phyloP scores from a whole-genome alignment of 768 basidiomycete genomes.

The Leccinum incarnatum region DNA sequence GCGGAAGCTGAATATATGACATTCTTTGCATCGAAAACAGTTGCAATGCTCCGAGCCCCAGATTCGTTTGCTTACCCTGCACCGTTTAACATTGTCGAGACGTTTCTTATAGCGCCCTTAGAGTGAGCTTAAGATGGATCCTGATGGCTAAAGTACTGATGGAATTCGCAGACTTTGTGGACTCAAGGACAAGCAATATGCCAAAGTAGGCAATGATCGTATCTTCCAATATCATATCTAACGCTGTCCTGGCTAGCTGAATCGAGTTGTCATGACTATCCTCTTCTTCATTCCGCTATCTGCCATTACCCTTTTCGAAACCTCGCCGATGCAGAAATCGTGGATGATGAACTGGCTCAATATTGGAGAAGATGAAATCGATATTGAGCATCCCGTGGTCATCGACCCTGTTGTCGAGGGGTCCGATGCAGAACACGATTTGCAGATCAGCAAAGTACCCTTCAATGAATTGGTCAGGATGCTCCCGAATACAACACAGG shows the following conservation, averaged over 20 bases:
- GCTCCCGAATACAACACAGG: slow-evolving; percentile 73
- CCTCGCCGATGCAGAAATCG: slow-evolving; percentile 48
- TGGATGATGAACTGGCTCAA: slow-evolving; percentile 73
- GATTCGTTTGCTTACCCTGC: slow-evolving; percentile 84
- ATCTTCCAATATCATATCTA: not conserved
- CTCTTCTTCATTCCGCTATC: slow-evolving; percentile 82
- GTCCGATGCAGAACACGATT: slow-evolving; percentile 49
- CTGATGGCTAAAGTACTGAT: not conserved
- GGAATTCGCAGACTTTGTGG: slow-evolving; percentile 38
- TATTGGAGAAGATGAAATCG: slow-evolving; percentile 52
- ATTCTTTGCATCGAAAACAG: slow-evolving; percentile 86
- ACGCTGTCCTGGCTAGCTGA: slow-evolving; percentile 46
- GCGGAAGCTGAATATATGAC: slow-evolving; percentile 89
- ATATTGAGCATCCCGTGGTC: slow-evolving; percentile 48
- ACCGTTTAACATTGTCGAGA: slow-evolving; percentile 89
- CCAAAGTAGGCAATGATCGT: slow-evolving; percentile 39
- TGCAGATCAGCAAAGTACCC: slow-evolving; percentile 66
- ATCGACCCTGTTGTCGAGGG: slow-evolving; percentile 62
- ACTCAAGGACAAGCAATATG: slow-evolving; percentile 54
- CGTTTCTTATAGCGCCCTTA: slow-evolving; percentile 74
- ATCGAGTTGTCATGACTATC: slow-evolving; percentile 70
- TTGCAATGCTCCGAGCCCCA: slow-evolving; percentile 82
- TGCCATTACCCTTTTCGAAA: slow-evolving; percentile 72
- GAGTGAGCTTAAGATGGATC: slow-evolving; percentile 55
- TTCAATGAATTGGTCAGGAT: slow-evolving; percentile 67